Conservation (phyloP, 1,139 yeast species). For the Kodamaea fungicola region DNA sequence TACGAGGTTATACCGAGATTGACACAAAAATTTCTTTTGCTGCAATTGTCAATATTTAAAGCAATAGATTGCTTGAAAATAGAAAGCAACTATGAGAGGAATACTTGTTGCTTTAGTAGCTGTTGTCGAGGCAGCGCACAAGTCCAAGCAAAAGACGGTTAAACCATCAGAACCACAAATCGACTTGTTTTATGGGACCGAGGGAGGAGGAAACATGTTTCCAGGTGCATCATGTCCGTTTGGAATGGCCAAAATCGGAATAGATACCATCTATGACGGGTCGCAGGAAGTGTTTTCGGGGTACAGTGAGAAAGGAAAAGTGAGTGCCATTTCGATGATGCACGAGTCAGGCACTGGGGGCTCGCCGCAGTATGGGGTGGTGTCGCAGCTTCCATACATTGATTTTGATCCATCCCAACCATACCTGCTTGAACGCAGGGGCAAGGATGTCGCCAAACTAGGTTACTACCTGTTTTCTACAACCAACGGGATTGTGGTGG, state of each 20-base stretch:
- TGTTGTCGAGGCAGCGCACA: neutral
- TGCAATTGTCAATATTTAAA: too few species aligned
- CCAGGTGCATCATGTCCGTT: slow-evolving; percentile 38
- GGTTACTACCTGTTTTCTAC: slow-evolving; percentile 25
- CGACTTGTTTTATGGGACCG: slow-evolving; percentile 33
- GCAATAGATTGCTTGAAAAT: too few species aligned
- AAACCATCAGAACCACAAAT: slow-evolving; percentile 12
- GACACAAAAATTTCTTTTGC: too few species aligned
- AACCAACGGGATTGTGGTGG: slow-evolving; percentile 19
- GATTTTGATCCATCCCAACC: slow-evolving; percentile 16
- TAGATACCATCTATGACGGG: slow-evolving; percentile 22
- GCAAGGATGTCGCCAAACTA: slow-evolving; percentile 19
- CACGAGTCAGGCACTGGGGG: slow-evolving; percentile 43
- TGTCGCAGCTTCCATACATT: slow-evolving; percentile 26
- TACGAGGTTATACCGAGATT: too few species aligned
- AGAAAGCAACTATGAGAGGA: too few species aligned
- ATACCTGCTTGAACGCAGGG: slow-evolving; percentile 12
- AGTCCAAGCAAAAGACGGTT: neutral
- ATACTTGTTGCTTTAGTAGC: neutral
- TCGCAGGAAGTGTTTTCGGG: slow-evolving; percentile 29
- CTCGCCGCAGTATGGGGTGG: slow-evolving; percentile 33
- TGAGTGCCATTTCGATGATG: slow-evolving; percentile 36
- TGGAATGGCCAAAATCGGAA: slow-evolving; percentile 39
- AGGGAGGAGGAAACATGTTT: slow-evolving; percentile 33
- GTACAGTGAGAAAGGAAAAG: slow-evolving; percentile 26